These are phyloP conservation scores for Volvariella surrecta DNA, from an alignment of 1,284 basidiomycete genomes.

Conservation along the genomic window DNA sequence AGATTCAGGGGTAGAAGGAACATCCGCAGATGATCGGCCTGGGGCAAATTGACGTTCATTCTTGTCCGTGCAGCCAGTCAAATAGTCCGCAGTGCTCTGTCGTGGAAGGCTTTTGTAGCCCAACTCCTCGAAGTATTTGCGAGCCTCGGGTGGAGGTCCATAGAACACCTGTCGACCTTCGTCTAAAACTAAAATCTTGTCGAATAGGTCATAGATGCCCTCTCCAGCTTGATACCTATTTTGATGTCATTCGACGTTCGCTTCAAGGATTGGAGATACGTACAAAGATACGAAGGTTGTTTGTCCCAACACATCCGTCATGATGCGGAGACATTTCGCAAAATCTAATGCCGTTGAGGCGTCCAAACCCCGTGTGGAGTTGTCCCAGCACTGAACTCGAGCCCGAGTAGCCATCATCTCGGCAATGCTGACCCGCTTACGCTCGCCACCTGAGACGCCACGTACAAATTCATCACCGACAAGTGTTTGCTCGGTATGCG, in stretches of 20 bases:
- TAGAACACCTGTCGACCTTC: slow-evolving; percentile 82
- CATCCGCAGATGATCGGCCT: slow-evolving; percentile 53
- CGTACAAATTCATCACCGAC: slow-evolving; percentile 83
- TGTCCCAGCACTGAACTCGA: slow-evolving; percentile 77
- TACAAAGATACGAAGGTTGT: slow-evolving; percentile 74
- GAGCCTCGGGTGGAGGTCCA: slow-evolving; percentile 64
- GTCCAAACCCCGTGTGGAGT: slow-evolving; percentile 80
- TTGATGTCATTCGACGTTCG: neutral
- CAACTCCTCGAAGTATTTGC: slow-evolving; percentile 69
- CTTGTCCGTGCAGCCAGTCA: slow-evolving; percentile 72
- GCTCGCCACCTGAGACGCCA: slow-evolving; percentile 82
- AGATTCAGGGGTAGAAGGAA: slow-evolving; percentile 65
- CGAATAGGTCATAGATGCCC: slow-evolving; percentile 69
- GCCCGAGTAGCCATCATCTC: slow-evolving; percentile 81
- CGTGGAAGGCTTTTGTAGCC: slow-evolving; percentile 70
- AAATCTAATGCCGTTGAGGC: slow-evolving; percentile 82
- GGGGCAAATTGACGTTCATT: slow-evolving; percentile 82
- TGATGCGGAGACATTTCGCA: slow-evolving; percentile 60
- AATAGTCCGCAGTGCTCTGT: slow-evolving; percentile 73
- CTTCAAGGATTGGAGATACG: slow-evolving; percentile 18
- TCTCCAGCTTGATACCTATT: slow-evolving; percentile 77
- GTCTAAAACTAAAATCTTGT: slow-evolving; percentile 76
- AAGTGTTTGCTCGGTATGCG: slow-evolving; percentile 66
- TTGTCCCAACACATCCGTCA: slow-evolving; percentile 71
- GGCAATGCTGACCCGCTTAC: slow-evolving; percentile 81